Percentiles rank a stretch among this genome's conserved stretches.
Conservation (phyloP, 129 eudicot genomes). For the Lactuca saligna region DNA sequence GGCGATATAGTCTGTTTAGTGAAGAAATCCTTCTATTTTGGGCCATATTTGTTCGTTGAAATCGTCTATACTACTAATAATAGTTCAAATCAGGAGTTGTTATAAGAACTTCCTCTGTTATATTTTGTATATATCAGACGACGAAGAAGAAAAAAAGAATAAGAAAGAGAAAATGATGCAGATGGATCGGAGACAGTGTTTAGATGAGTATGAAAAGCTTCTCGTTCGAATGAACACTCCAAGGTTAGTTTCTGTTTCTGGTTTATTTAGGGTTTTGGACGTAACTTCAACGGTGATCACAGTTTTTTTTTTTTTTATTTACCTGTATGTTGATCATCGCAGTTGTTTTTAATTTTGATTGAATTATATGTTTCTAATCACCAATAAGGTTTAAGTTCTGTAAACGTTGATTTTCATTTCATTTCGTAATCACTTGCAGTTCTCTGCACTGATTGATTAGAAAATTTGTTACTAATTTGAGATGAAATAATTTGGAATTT, state of each 20-base stretch:
- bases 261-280: background rate
- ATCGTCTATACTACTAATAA: slow-evolving; percentile 3
- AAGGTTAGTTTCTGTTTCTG: slow-evolving; percentile 38
- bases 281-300: background rate
- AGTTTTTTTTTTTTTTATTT: background rate
- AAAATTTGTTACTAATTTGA: background rate
- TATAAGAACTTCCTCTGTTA: background rate
- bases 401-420: background rate
- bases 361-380: background rate
- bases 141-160: background rate
- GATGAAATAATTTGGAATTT: background rate
- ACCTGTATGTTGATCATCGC: background rate
- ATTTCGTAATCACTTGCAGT: background rate
- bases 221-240: slow-evolving; percentile 74
- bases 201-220: slow-evolving; percentile 90
- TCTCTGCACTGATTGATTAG: background rate
- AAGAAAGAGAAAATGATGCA: slow-evolving; percentile 25
- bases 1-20: slow-evolving; percentile 1
- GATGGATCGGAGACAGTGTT: slow-evolving; percentile 65
- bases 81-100: background rate
- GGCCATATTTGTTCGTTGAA: background rate
- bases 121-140: background rate
- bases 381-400: background rate
- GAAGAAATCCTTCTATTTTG: slow-evolving; percentile 6
- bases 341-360: background rate